Evolutionary conservation across 306 rosid species (phyloP).

Genomic region (Inga laurina): DNA sequence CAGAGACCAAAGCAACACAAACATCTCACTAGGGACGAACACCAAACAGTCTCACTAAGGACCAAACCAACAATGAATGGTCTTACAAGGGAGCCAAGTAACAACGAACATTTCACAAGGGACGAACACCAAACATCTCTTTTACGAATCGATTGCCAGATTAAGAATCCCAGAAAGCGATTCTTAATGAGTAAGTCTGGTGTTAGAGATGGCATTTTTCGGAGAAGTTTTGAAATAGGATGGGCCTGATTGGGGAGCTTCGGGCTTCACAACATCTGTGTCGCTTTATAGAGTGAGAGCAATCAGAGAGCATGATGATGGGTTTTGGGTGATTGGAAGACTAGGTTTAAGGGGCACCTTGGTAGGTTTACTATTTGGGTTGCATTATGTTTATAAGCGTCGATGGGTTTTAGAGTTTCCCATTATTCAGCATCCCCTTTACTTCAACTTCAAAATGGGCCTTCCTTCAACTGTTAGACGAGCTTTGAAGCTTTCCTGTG

Average conservation of each 20-base stretch:
- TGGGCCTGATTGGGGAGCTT: not conserved
- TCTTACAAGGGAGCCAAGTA: no score
- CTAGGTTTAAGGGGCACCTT: conserved; percentile 60
- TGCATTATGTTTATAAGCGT: conserved; percentile 61
- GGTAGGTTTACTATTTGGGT: conserved; percentile 65
- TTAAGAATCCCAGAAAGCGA: conserved; percentile 67
- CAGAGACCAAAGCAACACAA: no score
- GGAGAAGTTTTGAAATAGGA: not conserved
- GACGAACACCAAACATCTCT: no score
- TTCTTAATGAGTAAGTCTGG: conserved; percentile 55
- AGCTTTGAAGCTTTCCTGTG: conserved; percentile 66
- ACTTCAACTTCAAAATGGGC: conserved; percentile 95
- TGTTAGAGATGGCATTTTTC: conserved; percentile 25
- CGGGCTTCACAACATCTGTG: conserved; percentile 46
- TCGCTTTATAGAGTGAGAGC: conserved; percentile 50
- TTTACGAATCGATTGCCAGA: conserved; percentile 80
- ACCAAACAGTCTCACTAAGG: no score
- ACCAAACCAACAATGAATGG: no score
- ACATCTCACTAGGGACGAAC: no score
- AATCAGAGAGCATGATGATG: conserved; percentile 30
- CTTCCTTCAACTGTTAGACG: conserved; percentile 58
- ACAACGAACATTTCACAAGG: no score
- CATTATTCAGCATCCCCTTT: conserved; percentile 92
- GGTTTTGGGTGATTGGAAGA: conserved; percentile 46
- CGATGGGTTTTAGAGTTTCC: conserved; percentile 88